Conservation (phyloP, 441 rosid species). For the Dalechampia spathulata region DNA sequence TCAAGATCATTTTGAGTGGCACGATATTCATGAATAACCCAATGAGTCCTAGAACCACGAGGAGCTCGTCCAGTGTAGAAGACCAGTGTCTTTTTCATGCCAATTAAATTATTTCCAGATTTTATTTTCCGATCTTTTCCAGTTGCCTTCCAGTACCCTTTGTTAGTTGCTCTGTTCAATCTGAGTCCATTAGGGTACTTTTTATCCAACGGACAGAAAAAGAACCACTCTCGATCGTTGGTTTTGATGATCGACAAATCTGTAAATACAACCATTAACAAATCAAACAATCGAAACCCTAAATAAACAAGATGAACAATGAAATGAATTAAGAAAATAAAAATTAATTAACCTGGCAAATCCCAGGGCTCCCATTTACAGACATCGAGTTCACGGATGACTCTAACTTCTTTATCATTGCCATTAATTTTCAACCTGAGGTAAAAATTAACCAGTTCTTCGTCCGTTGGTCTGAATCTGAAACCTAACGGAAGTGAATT, state of each 20-base stretch:
- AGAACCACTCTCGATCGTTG: slow-evolving; percentile 73
- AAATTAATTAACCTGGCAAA: slow-evolving; percentile 50
- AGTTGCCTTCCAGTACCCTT: slow-evolving; percentile 92
- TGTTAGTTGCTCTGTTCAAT: slow-evolving; percentile 66
- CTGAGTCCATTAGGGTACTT: slow-evolving; percentile 73
- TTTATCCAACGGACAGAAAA: slow-evolving; percentile 75
- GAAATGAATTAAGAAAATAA: too few species aligned
- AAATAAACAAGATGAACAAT: not conserved
- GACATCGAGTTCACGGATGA: slow-evolving; percentile 71
- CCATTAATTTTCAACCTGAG: slow-evolving; percentile 69
- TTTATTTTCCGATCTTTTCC: slow-evolving; percentile 74
- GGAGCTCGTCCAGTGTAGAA: slow-evolving; percentile 79
- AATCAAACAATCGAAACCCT: not conserved
- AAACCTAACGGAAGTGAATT: slow-evolving; percentile 39
- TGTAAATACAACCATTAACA: slow-evolving; percentile 13
- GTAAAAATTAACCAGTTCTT: slow-evolving; percentile 42
- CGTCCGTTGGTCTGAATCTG: slow-evolving; percentile 44
- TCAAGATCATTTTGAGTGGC: slow-evolving; percentile 63
- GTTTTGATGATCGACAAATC: slow-evolving; percentile 47
- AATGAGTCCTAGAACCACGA: slow-evolving; percentile 49
- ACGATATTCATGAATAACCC: slow-evolving; percentile 92
- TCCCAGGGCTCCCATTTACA: slow-evolving; percentile 91
- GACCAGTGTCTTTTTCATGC: slow-evolving; percentile 81
- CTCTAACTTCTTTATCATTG: slow-evolving; percentile 30
- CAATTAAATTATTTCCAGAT: slow-evolving; percentile 45